Conservation (phyloP, 1,284 basidiomycete genomes). For the Pseudozyma hubeiensis region DNA sequence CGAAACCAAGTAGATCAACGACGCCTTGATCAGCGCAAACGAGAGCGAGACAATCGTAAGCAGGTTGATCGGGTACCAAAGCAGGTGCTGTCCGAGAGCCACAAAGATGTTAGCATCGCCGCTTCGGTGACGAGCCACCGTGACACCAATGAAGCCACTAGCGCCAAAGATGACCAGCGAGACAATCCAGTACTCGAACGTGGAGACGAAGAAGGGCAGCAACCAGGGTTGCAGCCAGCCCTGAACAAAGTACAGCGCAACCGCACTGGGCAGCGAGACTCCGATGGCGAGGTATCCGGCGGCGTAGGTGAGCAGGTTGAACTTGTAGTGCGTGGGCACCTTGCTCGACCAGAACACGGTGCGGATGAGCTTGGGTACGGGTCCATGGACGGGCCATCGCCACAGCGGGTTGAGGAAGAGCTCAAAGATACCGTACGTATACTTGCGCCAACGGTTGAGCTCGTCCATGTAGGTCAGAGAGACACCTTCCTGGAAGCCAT, state of each 20-base stretch:
- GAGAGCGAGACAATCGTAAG: conserved; percentile 41
- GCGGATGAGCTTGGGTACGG: conserved; percentile 80
- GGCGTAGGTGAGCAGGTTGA: conserved; percentile 78
- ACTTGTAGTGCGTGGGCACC: conserved; percentile 77
- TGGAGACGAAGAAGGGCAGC: conserved; percentile 73
- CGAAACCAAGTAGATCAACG: conserved; percentile 81
- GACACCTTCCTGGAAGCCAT: conserved; percentile 87
- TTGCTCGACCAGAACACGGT: conserved; percentile 75
- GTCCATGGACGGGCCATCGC: conserved; percentile 79
- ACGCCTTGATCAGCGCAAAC: conserved; percentile 74
- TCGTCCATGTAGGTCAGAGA: conserved; percentile 80
- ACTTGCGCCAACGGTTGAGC: conserved; percentile 87
- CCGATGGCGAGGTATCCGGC: conserved; percentile 82
- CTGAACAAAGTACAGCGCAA: conserved; percentile 80
- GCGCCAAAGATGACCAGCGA: conserved; percentile 81
- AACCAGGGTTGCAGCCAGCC: conserved; percentile 77
- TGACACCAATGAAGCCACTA: conserved; percentile 78
- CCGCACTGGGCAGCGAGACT: conserved; percentile 75
- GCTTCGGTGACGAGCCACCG: conserved; percentile 81
- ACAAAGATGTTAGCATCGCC: conserved; percentile 75
- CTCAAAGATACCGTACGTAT: conserved; percentile 77
- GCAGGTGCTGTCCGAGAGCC: conserved; percentile 76
- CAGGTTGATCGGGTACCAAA: conserved; percentile 77
- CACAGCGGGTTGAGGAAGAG: conserved; percentile 61
- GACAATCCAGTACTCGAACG: conserved; percentile 81